A percentile compares a stretch with the other conserved stretches of the same genome.
Conservation (phyloP, 306 rosid species). For the Citrullus mucosospermus region DNA sequence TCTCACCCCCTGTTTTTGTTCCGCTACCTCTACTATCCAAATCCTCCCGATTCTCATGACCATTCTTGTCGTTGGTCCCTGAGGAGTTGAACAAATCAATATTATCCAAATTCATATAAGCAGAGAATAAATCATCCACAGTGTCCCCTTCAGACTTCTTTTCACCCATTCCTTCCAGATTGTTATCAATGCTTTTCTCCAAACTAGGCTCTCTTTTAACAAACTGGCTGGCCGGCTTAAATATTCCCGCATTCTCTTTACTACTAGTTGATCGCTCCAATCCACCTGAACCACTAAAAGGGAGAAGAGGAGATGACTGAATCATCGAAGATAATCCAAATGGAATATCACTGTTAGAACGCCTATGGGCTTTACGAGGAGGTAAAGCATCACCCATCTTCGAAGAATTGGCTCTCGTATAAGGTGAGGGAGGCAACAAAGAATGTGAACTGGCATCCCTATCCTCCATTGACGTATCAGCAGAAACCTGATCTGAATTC, state of each 20-base stretch:
- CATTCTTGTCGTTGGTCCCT: conserved; percentile 63
- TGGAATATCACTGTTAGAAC: conserved; percentile 86
- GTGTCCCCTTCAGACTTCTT: conserved; percentile 90
- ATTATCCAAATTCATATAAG: conserved; percentile 81
- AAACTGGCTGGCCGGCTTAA: conserved; percentile 35
- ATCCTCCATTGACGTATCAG: conserved; percentile 80
- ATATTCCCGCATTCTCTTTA: conserved; percentile 19
- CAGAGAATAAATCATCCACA: conserved; percentile 74
- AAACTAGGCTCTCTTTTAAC: conserved; percentile 49
- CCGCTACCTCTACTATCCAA: conserved; percentile 96
- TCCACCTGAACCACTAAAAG: conserved; percentile 30
- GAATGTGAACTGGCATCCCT: conserved; percentile 56
- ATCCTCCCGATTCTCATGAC: conserved; percentile 64
- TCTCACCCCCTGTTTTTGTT: conserved; percentile 73
- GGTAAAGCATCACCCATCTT: conserved; percentile 43
- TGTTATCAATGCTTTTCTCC: conserved; percentile 36
- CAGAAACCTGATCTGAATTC: conserved; percentile 36
- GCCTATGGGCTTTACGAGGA: conserved; percentile 73
- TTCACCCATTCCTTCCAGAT: conserved; percentile 62
- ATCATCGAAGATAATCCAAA: conserved; percentile 61
- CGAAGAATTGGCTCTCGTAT: conserved; percentile 23
- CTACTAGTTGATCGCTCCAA: conserved; percentile 28
- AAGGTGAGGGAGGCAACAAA: conserved; percentile 54
- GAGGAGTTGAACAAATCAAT: conserved; percentile 63
- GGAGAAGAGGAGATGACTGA: conserved; percentile 60